Conservation (phyloP, 257 asterid genomes). For the Knoxia roxburghii region DNA sequence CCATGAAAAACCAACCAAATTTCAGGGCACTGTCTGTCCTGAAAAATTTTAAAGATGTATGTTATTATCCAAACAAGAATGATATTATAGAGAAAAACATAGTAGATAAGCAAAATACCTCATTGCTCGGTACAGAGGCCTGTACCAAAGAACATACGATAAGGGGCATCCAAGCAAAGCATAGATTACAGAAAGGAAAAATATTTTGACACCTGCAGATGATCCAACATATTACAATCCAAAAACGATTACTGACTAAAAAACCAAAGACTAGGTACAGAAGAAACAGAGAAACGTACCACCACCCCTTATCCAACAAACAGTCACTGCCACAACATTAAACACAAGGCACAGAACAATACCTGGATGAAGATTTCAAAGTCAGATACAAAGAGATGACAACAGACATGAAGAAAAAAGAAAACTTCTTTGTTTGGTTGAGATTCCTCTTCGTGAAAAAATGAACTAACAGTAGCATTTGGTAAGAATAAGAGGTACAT, state of each 20-base stretch:
- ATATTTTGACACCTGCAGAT: conserved; percentile 75
- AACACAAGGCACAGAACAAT: conserved; percentile 84
- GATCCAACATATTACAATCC: conserved; percentile 23
- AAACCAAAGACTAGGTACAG: conserved; percentile 1
- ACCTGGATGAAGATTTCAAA: conserved; percentile 43
- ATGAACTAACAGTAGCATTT: background rate
- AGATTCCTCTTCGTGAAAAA: too few species aligned
- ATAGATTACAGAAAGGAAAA: conserved; percentile 84
- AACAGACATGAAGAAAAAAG: background rate
- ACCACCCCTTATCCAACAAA: conserved; percentile 91
- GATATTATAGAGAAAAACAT: background rate
- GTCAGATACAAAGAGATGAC: background rate
- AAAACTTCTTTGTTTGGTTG: background rate
- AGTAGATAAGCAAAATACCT: conserved; percentile 41
- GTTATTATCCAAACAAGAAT: background rate
- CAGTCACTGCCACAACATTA: conserved; percentile 72
- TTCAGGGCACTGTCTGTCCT: conserved; percentile 96
- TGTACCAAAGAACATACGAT: conserved; percentile 90
- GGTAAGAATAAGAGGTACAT: background rate
- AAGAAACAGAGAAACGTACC: conserved; percentile 43
- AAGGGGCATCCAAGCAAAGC: conserved; percentile 78
- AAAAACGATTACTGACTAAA: background rate
- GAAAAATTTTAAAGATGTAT: conserved; percentile 23
- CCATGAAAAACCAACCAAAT: conserved; percentile 89
- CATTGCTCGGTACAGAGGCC: conserved; percentile 91